These are phyloP conservation scores for Delitschia confertaspora DNA, from an alignment of 495 filamentous ascomycete genomes.

Conservation along the genomic window DNA sequence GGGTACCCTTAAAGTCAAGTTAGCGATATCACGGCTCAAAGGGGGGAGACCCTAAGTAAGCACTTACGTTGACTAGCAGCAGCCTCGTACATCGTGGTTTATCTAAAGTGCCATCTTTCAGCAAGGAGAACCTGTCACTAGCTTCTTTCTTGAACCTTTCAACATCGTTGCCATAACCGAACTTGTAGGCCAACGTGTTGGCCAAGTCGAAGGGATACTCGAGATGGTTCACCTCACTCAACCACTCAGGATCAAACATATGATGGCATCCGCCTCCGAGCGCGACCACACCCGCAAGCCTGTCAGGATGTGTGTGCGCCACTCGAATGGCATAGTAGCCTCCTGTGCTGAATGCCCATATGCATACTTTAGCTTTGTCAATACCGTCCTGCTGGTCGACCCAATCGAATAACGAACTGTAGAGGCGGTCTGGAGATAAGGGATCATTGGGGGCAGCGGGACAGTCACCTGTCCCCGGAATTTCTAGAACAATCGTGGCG, in stretches of 20 bases:
- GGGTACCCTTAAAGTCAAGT: conserved; percentile 45
- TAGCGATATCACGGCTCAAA: conserved; percentile 7
- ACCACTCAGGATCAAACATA: conserved; percentile 58
- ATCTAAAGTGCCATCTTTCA: conserved; percentile 60
- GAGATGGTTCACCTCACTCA: conserved; percentile 57
- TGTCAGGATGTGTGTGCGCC: conserved; percentile 58
- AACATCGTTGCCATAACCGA: conserved; percentile 50
- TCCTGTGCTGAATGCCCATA: conserved; percentile 66
- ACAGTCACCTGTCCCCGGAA: conserved; percentile 72
- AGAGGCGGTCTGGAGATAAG: conserved; percentile 46
- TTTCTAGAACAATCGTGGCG: conserved; percentile 53
- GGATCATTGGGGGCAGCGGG: conserved; percentile 54
- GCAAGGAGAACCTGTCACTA: conserved; percentile 61
- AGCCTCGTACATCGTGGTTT: conserved; percentile 50
- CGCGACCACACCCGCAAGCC: conserved; percentile 53
- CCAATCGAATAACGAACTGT: conserved; percentile 59
- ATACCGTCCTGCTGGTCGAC: conserved; percentile 50
- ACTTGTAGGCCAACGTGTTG: conserved; percentile 60
- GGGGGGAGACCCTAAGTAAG: background rate
- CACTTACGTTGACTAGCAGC: conserved; percentile 57
- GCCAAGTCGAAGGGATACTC: conserved; percentile 69
- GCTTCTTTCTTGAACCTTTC: conserved; percentile 53
- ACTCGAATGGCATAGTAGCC: conserved; percentile 70
- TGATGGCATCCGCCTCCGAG: conserved; percentile 65
- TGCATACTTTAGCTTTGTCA: conserved; percentile 52